Evolutionary conservation across 169 alveolate species (phyloP), one percentile per base, ranked within the genome.

Genomic region (Plasmodium ovale): DNA sequence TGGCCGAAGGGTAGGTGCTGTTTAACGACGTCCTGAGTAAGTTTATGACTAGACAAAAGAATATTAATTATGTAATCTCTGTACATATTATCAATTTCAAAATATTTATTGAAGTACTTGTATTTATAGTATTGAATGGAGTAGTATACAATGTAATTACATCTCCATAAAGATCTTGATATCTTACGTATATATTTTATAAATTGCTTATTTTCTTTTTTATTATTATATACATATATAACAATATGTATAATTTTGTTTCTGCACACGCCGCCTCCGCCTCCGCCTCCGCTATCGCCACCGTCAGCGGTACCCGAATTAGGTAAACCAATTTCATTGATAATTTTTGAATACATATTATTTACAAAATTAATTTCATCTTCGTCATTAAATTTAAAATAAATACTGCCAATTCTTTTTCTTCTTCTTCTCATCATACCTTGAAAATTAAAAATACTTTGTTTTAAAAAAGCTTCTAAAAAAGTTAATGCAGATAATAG

Each of bases 351-450:
- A 21, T 74, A 74, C 37, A 42, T 74, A 12, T 49, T 42, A 47
- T 58, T 74, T n/a, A 74, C 49, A 60, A 74, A 74, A 23, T 58
- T 23, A 10, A 74, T 74, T 42, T 74, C 88, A 0, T 74, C 88
- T 16, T 74, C 74, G n/a, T 74, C 88, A 23, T 59, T 74, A 42
- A 74, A 74, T n/a, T 67, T 39, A 35, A 74, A 74, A 35, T 74
- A 74, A 16, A 74, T 74, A 37, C 74, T 59, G 0, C 88, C 88
- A 3, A 74, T 23, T 59, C 88, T n/a, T 47, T 74, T 74, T n/a
- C 88, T 74, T 42, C 88, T 27, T 60, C 88, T 59, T 60, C 88
- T 59, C 88, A 74, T 74, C 88, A 74, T 74, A 14, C 88, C 88
- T 60, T 74, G 88, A 49, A 74, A 74, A 53, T 74, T 74, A 42